phyloP scores from a whole-genome alignment of 2,329 filamentous ascomycete genomes.

The Claviceps pazoutovae region DNA sequence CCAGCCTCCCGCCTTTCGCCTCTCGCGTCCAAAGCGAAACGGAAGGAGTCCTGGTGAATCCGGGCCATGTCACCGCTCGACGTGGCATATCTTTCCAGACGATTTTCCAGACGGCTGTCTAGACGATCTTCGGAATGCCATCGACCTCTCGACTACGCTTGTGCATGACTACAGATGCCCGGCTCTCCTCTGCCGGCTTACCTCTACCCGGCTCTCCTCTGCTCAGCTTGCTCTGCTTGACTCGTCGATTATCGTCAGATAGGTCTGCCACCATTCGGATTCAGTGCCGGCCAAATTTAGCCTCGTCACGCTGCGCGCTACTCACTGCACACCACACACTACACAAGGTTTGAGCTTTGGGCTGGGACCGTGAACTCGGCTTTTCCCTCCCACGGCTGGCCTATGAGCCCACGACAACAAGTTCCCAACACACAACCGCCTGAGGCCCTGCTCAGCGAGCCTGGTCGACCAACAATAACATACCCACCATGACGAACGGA shows the following conservation, averaged over 20 bases:
- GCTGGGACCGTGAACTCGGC: not conserved
- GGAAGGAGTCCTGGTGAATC: constrained; percentile 3
- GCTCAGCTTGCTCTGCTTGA: not conserved
- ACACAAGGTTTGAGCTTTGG: not conserved
- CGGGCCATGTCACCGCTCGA: constrained; percentile 4
- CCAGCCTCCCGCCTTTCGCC: not conserved
- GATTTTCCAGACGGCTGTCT: not conserved
- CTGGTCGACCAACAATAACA: not conserved
- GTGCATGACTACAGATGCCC: not conserved
- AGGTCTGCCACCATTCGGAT: not conserved
- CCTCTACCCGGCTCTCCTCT: not conserved
- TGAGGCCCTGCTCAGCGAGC: not conserved
- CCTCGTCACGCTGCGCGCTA: too few relatives aligned
- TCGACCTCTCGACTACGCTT: not conserved
- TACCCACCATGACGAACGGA: not conserved
- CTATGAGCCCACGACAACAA: not conserved
- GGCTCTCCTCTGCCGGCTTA: not conserved
- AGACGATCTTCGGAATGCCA: not conserved
- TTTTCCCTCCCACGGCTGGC: not conserved
- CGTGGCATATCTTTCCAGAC: constrained; percentile 1
- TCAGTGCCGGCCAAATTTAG: too few relatives aligned
- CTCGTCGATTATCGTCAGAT: not conserved
- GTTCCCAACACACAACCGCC: not conserved
- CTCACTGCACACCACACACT: too few relatives aligned
- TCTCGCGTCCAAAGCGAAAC: constrained; percentile 2